Percentiles rank a stretch among this genome's conserved stretches.
Evolutionary conservation across 2,329 filamentous ascomycete species (phyloP).

Genomic region (Aspergillus aculeatus): DNA sequence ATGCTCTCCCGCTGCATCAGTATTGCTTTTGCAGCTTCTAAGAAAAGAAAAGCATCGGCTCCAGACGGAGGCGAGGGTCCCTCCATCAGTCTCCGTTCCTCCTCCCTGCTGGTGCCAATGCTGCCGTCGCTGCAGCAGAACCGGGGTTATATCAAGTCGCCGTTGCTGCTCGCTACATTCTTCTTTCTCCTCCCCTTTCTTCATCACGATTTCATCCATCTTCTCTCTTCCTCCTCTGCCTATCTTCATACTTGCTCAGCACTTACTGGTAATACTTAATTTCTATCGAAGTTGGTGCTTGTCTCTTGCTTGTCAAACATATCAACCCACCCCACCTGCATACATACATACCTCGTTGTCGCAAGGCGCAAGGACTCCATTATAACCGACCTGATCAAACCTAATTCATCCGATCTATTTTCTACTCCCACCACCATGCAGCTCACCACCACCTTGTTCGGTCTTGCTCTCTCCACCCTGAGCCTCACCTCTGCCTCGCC

Average conservation of each 20-base stretch:
- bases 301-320: background rate
- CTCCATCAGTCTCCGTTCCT: background rate
- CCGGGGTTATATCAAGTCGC: constrained; percentile 9
- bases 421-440: constrained; percentile 28
- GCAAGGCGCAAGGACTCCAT: background rate
- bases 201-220: background rate
- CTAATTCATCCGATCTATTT: background rate
- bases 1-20: background rate
- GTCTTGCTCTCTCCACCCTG: constrained; percentile 25
- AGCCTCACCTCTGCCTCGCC: constrained; percentile 22
- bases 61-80: background rate
- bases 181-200: background rate
- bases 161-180: constrained; percentile 4
- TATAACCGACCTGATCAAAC: background rate
- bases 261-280: constrained; percentile 5
- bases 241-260: background rate
- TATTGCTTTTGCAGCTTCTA: background rate
- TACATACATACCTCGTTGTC: background rate
- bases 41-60: background rate
- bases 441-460: constrained; percentile 25
- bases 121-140: background rate
- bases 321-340: background rate
- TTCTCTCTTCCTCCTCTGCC: background rate
- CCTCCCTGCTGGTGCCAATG: background rate
- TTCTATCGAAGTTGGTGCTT: background rate